Conservation (phyloP, 2,329 filamentous ascomycete species). For the Xylariaceae sp. region DNA sequence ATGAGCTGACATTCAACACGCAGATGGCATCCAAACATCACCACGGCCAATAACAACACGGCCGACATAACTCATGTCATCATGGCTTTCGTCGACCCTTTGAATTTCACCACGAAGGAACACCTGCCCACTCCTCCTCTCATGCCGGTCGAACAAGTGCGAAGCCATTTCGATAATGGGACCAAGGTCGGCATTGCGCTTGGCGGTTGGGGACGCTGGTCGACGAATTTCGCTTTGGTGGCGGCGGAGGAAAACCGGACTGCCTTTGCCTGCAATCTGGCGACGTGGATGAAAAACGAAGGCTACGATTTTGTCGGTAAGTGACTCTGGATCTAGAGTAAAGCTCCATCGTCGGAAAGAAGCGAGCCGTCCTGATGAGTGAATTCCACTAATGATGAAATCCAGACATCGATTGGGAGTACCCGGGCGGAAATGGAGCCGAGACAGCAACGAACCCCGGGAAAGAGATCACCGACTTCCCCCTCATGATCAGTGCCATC, state of each 20-base stretch:
- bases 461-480: constrained; percentile 11
- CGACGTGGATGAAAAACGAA: constrained; percentile 4
- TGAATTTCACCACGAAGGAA: background rate
- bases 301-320: constrained; percentile 15
- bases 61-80: constrained; percentile 11
- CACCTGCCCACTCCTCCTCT: background rate
- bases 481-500: constrained; percentile 2
- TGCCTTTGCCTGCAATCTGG: constrained; percentile 8
- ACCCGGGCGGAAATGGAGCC: constrained; percentile 14
- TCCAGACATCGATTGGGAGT: constrained; percentile 17
- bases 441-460: background rate
- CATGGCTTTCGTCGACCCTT: constrained; percentile 12
- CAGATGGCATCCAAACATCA: constrained; percentile 5
- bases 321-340: background rate
- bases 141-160: constrained; percentile 1
- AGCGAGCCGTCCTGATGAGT: too few species aligned
- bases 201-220: constrained; percentile 13
- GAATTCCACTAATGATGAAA: background rate
- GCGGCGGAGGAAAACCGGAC: constrained; percentile 3
- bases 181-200: constrained; percentile 12
- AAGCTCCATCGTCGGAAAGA: background rate
- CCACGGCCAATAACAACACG: background rate
- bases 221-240: constrained; percentile 3
- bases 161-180: constrained; percentile 4
- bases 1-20: background rate